Base-by-base conservation (phyloP, 2,329 filamentous ascomycete species). In the Penicillium occitanis region DNA sequence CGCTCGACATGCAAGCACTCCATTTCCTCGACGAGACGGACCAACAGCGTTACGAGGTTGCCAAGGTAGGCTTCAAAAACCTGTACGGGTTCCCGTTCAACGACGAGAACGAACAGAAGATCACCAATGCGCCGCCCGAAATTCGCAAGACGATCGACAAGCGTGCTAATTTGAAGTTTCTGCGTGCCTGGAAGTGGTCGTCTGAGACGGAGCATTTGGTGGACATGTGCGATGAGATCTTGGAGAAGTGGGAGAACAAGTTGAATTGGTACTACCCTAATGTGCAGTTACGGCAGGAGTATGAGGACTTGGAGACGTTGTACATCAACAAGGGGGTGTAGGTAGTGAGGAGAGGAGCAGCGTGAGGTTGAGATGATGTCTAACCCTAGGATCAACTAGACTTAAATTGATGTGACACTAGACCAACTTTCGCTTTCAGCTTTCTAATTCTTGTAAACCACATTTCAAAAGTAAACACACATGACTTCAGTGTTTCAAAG, bases 91-190 rank as follows among this genome's bases (percentile, higher is more conserved):
- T 44, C 5, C 5, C 3, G 11, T 60, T 60, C 37, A 40, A 33
- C 28, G 22, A 30, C 3, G 35, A 59, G 10, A 60, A 44, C 7
- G 40, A n/a, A 11, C 33, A 46, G 2, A 60, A 28, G 10, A 33
- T 60, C 22, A 28, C 22, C 11, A 6, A n/a, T 30, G 37, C 37
- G 3, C 57, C 57, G 0, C 5, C 19, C 3, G 57, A 60, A n/a
- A 17, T 60, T 17, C 40, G 57, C 28, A 28, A n/a, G 57, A 60
- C 37, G 35, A n/a, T 60, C 25, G 37, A 60, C 10, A 60, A 42
- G 40, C 57, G 57, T 14, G 57, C 57, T 5, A 60, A 60, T n/a
- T 19, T 60, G 37, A 60, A 60, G 22, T 60, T 60, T 14, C 8
- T 60, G 35, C 57, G 57, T 30, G 13, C 37, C 14, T 60, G 57